Evolutionary conservation across 148 eudicot species (phyloP).

Genomic region (Rhododendron mucronatum): DNA sequence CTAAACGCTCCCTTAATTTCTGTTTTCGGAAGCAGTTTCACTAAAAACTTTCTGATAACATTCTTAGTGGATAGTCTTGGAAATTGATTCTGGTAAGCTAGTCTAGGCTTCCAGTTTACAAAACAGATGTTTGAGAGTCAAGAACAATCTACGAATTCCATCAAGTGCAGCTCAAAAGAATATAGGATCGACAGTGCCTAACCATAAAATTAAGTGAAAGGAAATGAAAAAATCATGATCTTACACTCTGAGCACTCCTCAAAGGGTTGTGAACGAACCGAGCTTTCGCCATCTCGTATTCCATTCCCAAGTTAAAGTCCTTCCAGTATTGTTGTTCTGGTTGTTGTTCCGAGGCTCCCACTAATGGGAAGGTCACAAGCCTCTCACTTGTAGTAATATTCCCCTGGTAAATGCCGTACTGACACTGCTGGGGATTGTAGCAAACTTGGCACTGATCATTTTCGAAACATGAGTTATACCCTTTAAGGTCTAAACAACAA

Average conservation of each 20-base stretch:
- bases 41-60: background rate
- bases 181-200: background rate
- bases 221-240: background rate
- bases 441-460: background rate
- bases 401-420: background rate
- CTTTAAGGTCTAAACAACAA: background rate
- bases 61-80: background rate
- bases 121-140: background rate
- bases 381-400: background rate
- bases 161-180: background rate
- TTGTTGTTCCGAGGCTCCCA: background rate
- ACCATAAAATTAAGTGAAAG: background rate
- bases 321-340: background rate
- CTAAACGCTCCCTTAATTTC: background rate
- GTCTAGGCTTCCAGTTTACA: background rate
- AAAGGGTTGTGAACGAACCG: background rate
- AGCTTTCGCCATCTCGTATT: background rate
- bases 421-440: background rate
- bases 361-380: background rate
- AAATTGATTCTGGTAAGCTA: background rate
- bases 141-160: background rate
- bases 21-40: background rate
- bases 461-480: background rate
- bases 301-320: background rate
- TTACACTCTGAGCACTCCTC: background rate